Evolutionary conservation across 495 filamentous ascomycete genomes (phyloP).

Genomic region (Aspergillus sparsus): DNA sequence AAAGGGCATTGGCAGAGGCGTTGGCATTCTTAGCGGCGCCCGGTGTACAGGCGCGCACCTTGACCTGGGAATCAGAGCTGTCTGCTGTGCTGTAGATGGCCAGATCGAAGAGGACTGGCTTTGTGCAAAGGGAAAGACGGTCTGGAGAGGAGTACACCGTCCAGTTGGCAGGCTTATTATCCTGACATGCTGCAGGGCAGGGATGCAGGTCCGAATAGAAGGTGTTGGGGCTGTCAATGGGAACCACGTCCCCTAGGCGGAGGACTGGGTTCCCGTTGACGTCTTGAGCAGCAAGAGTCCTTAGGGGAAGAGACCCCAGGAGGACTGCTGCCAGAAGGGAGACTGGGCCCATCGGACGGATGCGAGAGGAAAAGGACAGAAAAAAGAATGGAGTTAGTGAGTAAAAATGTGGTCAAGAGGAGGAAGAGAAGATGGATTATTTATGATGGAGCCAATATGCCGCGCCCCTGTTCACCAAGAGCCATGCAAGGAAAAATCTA

Average conservation of each 20-base stretch:
- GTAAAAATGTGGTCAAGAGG: no score
- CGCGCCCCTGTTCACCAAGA: no score
- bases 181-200: constrained; percentile 13
- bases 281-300: not conserved
- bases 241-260: not conserved
- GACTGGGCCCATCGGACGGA: no score
- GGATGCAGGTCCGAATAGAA: constrained; percentile 17
- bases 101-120: constrained; percentile 27
- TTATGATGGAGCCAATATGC: no score
- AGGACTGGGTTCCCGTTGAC: constrained; percentile 5
- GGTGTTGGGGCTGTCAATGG: constrained; percentile 10
- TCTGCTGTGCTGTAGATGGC: constrained; percentile 25
- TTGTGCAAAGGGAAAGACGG: constrained; percentile 18
- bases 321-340: not conserved
- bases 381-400: no score
- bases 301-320: not conserved
- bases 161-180: constrained; percentile 18
- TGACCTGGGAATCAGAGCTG: constrained; percentile 11
- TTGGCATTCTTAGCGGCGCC: constrained; percentile 1
- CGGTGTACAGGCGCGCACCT: constrained; percentile 21
- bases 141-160: constrained; percentile 22
- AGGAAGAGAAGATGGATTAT: no score
- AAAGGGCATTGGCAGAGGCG: constrained; percentile 9
- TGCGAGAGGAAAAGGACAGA: no score
- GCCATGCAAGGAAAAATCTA: no score